Evolutionary conservation across 805 yeast species (phyloP).

Genomic region (Brettanomyces sp.): DNA sequence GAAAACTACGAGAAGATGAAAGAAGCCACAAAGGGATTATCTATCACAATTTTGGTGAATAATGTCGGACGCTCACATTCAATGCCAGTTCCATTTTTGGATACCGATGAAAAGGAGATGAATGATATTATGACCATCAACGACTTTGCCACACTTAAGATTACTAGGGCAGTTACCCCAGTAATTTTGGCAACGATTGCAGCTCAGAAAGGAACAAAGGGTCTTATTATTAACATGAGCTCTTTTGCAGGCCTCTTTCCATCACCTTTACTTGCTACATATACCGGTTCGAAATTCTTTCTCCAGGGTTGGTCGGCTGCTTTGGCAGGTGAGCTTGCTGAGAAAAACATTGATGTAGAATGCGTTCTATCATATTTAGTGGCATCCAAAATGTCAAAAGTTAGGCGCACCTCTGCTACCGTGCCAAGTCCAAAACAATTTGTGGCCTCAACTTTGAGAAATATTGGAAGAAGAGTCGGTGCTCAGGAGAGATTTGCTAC

Average conservation of each 20-base stretch:
- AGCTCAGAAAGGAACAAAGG: constrained; percentile 35
- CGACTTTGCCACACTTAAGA: constrained; percentile 71
- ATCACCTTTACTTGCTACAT: constrained; percentile 84
- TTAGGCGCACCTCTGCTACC: constrained; percentile 60
- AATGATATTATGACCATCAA: constrained; percentile 76
- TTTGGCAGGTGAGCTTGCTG: constrained; percentile 72
- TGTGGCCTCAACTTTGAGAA: constrained; percentile 60
- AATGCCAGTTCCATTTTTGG: constrained; percentile 87
- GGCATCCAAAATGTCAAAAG: constrained; percentile 92
- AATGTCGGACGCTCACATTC: constrained; percentile 94
- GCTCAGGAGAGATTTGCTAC: constrained; percentile 88
- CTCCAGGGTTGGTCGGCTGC: constrained; percentile 90
- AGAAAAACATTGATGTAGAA: constrained; percentile 73
- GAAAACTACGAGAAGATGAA: constrained; percentile 47
- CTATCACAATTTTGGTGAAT: constrained; percentile 72
- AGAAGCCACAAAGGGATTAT: constrained; percentile 38
- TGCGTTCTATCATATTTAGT: constrained; percentile 81
- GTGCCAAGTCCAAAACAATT: constrained; percentile 80
- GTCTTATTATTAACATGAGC: constrained; percentile 88
- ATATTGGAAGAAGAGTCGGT: constrained; percentile 79
- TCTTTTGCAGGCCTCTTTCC: constrained; percentile 94
- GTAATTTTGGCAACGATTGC: constrained; percentile 47
- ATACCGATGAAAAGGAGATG: constrained; percentile 68
- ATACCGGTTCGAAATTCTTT: constrained; percentile 94
- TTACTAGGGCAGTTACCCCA: constrained; percentile 77